These are phyloP conservation scores for Arabidopsis lyrata DNA, from an alignment of 441 rosid species.

Conservation along the genomic window DNA sequence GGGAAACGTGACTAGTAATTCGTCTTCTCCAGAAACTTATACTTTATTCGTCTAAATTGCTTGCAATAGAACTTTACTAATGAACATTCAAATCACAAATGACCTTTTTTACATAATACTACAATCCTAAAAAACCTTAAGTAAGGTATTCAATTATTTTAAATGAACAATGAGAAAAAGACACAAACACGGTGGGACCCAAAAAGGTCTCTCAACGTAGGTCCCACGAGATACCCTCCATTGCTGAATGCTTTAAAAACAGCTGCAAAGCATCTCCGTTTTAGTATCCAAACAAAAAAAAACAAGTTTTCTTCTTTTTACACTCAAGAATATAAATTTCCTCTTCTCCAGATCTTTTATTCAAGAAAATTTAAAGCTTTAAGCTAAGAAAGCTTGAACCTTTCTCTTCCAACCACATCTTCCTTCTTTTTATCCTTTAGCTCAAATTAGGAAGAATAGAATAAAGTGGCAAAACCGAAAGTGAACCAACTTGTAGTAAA, in stretches of 20 bases:
- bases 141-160: not conserved
- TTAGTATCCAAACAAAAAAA: conserved; percentile 21
- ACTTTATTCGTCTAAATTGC: not conserved
- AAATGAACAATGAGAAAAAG: conserved; percentile 15
- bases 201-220: conserved; percentile 31
- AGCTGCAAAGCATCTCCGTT: conserved; percentile 53
- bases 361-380: conserved; percentile 10
- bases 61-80: not conserved
- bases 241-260: conserved; percentile 55
- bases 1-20: not conserved
- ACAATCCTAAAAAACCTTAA: conserved; percentile 1
- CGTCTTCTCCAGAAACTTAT: not conserved
- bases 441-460: conserved; percentile 50
- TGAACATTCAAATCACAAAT: conserved; percentile 12
- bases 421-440: conserved; percentile 28
- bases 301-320: conserved; percentile 28
- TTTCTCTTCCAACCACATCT: conserved; percentile 30
- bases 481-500: conserved; percentile 22
- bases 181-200: conserved; percentile 29
- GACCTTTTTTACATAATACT: not conserved
- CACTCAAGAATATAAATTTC: conserved; percentile 27
- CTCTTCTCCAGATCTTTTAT: conserved; percentile 15
- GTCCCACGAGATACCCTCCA: conserved; percentile 39
- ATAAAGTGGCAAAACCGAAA: conserved; percentile 50
- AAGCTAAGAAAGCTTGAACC: conserved; percentile 44